Conservation (phyloP, 1,284 basidiomycete species). For the Cryptococcus wingfieldii region DNA sequence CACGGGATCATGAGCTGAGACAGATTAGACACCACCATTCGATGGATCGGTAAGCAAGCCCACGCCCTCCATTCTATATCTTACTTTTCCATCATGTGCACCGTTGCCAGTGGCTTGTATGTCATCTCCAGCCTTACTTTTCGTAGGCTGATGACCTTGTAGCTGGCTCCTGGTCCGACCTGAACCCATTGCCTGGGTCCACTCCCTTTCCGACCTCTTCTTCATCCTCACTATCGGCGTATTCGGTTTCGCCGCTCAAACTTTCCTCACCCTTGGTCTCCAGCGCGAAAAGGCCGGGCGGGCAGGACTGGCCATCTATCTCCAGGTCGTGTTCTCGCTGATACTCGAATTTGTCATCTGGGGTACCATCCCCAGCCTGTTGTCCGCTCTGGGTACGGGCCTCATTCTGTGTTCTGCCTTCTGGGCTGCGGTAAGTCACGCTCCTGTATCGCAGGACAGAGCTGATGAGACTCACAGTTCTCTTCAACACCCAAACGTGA, state of each 20-base stretch:
- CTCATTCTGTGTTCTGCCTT: constrained; percentile 44
- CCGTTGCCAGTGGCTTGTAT: constrained; percentile 55
- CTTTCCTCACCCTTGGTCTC: constrained; percentile 47
- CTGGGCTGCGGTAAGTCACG: constrained; percentile 45
- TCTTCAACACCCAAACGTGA: constrained; percentile 15
- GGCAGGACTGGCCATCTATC: constrained; percentile 47
- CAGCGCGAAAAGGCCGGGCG: constrained; percentile 47
- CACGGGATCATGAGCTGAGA: not conserved
- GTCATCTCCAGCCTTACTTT: constrained; percentile 4
- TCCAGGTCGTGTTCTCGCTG: constrained; percentile 45
- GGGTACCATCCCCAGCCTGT: constrained; percentile 37
- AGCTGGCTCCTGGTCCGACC: constrained; percentile 8
- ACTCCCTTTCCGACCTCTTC: constrained; percentile 13
- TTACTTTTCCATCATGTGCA: constrained; percentile 63
- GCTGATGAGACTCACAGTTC: constrained; percentile 7
- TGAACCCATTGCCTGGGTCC: constrained; percentile 3
- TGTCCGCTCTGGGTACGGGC: constrained; percentile 39
- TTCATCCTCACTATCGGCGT: constrained; percentile 51
- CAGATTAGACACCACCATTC: constrained; percentile 58
- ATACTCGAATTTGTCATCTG: constrained; percentile 47
- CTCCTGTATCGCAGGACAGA: not conserved
- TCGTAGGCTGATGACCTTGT: constrained; percentile 21
- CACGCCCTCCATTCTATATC: constrained; percentile 68
- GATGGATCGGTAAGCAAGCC: constrained; percentile 67
- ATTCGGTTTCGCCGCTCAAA: constrained; percentile 61